Evolutionary conservation across 2,329 filamentous ascomycete genomes (phyloP), one percentile per base, ranked within the genome.

Genomic region (Coniochaeta sp.): DNA sequence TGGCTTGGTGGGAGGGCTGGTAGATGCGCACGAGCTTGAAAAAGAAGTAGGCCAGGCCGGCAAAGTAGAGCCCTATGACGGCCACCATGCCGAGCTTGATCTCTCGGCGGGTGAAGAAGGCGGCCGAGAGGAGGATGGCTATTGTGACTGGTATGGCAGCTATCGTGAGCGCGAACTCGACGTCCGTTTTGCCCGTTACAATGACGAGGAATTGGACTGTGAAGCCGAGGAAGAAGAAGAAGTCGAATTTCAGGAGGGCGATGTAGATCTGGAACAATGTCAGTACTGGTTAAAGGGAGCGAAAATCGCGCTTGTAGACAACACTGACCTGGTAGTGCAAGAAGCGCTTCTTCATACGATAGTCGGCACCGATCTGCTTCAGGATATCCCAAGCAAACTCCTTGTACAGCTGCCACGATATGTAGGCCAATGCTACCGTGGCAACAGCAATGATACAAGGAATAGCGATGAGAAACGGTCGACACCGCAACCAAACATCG

Each of bases 311-410:
- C 12, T 7, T n/a, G 19, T 19, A 44, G 9, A 12, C 38, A 3
- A 69, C 79, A 69, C 79, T 58, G 79, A 96, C 92, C 87, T 99
- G 95, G 73, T 96, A 99, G 63, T 93, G 90, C 62, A 99, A 83
- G 78, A 96, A 99, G 65, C 95, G 88, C 77, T 93, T 89, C 83
- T 97, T 98, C 89, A 99, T 91, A 69, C 92, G 87, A 71, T 97
- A 85, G 78, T 99, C 95, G 58, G 95, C 95, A 71, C 93, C 96
- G 72, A 99, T 99, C 74, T 96, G 93, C 81, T 99, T 99, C 76
- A 99, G 92, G 70, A 99, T 99, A 61, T 95, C 95, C 95, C 95
- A 99, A 12, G 95, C 93, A 75, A 99, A 99, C 74, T 97, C 93
- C 71, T 96, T 92, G 72, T 99, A 98, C 34, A 99, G 82, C 77